Evolutionary conservation across 768 basidiomycete genomes (phyloP).

Genomic region (Phylloporus arenicola): DNA sequence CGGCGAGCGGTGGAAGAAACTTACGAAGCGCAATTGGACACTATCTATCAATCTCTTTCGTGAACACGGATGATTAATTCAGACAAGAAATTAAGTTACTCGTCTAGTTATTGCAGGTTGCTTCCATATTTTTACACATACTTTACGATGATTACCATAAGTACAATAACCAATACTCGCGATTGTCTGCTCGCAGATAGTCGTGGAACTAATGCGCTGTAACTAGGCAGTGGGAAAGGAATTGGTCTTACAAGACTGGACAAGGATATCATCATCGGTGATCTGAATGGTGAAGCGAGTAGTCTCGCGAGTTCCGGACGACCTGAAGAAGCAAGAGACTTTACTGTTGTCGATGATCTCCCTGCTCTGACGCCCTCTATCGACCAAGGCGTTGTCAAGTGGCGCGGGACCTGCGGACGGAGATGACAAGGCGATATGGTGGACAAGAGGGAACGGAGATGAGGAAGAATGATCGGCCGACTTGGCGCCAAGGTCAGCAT

Average conservation of each 20-base stretch:
- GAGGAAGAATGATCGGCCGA: slow-evolving; percentile 9
- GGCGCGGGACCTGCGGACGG: slow-evolving; percentile 15
- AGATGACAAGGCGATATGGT: slow-evolving; percentile 37
- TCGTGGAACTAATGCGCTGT: slow-evolving; percentile 1
- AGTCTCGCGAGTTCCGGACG: slow-evolving; percentile 16
- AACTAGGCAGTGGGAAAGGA: background rate
- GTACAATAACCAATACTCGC: slow-evolving; percentile 9
- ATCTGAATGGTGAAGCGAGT: slow-evolving; percentile 24
- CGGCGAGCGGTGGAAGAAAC: slow-evolving; percentile 69
- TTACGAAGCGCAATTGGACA: slow-evolving; percentile 53
- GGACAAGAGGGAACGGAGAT: slow-evolving; percentile 31
- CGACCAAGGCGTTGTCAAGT: slow-evolving; percentile 11
- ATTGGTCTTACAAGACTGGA: background rate
- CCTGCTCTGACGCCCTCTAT: slow-evolving; percentile 19
- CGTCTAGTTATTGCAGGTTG: slow-evolving; percentile 4
- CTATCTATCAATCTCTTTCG: slow-evolving; percentile 40
- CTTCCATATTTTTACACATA: slow-evolving; percentile 8
- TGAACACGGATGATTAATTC: slow-evolving; percentile 5
- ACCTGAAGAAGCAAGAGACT: slow-evolving; percentile 27
- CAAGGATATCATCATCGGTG: slow-evolving; percentile 14
- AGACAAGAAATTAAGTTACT: slow-evolving; percentile 16
- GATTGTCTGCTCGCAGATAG: background rate
- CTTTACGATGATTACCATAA: slow-evolving; percentile 16
- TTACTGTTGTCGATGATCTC: slow-evolving; percentile 14
- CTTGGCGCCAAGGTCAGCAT: slow-evolving; percentile 14